phyloP scores from a whole-genome alignment of 2,329 filamentous ascomycete species.

The Venturiaceae sp. region DNA sequence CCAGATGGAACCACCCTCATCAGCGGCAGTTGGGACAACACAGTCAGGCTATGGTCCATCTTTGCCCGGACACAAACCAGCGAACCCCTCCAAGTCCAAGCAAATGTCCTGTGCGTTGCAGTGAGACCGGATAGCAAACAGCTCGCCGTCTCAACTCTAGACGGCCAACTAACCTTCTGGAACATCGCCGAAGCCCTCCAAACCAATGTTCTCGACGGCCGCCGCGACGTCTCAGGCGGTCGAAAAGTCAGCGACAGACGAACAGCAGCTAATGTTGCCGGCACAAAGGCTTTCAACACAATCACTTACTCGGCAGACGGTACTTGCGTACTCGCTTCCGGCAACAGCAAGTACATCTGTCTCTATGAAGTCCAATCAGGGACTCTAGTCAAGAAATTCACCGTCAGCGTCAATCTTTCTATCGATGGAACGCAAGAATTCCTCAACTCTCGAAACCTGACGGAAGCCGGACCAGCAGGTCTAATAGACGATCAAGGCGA shows the following conservation, averaged over 20 bases:
- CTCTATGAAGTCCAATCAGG: conserved; percentile 91
- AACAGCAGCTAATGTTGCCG: conserved; percentile 81
- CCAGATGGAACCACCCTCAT: conserved; percentile 76
- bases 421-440: conserved; percentile 95
- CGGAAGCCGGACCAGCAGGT: conserved; percentile 75
- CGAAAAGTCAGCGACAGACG: conserved; percentile 79
- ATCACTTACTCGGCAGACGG: conserved; percentile 91
- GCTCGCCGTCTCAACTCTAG: conserved; percentile 81
- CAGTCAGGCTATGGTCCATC: conserved; percentile 91
- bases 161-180: conserved; percentile 95
- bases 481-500: conserved; percentile 86
- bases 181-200: conserved; percentile 81
- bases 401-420: conserved; percentile 91
- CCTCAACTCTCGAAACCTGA: conserved; percentile 83
- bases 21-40: conserved; percentile 94
- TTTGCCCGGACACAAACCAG: conserved; percentile 91
- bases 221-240: conserved; percentile 86
- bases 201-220: conserved; percentile 75
- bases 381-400: conserved; percentile 88
- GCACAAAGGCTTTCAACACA: conserved; percentile 81
- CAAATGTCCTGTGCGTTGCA: conserved; percentile 79
- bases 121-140: conserved; percentile 87
- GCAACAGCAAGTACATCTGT: conserved; percentile 98
- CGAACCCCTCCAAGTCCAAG: conserved; percentile 83
- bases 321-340: conserved; percentile 77